phyloP scores from a whole-genome alignment of 2,329 filamentous ascomycete genomes.

The Trichoderma endophyticum region DNA sequence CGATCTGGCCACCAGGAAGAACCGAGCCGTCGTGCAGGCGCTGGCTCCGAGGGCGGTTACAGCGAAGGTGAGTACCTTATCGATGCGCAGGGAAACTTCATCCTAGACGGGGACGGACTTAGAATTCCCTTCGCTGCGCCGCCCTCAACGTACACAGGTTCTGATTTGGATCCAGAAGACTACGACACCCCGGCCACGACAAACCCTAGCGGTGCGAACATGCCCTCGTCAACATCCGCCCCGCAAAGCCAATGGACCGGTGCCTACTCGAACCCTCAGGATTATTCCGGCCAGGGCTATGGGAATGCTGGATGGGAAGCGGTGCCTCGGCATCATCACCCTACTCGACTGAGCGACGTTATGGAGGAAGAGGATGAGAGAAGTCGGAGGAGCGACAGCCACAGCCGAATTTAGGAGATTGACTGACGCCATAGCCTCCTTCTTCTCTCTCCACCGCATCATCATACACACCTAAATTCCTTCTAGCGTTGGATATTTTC shows the following conservation, averaged over 20 bases:
- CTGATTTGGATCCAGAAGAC: slow-evolving; percentile 55
- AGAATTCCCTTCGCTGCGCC: slow-evolving; percentile 52
- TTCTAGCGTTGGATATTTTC: slow-evolving; percentile 13
- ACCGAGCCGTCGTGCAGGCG: slow-evolving; percentile 24
- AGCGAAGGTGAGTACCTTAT: slow-evolving; percentile 70
- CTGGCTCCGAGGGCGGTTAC: slow-evolving; percentile 58
- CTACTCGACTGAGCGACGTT: slow-evolving; percentile 83
- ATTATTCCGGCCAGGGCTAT: slow-evolving; percentile 67
- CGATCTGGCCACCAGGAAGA: slow-evolving; percentile 24
- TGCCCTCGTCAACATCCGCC: slow-evolving; percentile 29
- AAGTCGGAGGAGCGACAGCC: slow-evolving; percentile 69
- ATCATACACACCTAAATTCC: not conserved
- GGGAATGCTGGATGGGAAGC: slow-evolving; percentile 70
- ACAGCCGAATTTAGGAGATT: slow-evolving; percentile 46
- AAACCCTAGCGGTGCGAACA: slow-evolving; percentile 35
- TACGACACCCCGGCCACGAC: slow-evolving; percentile 53
- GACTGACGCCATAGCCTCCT: slow-evolving; percentile 15
- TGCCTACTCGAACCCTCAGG: slow-evolving; percentile 44
- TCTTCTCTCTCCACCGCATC: not conserved
- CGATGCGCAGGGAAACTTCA: slow-evolving; percentile 58
- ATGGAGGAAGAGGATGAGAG: slow-evolving; percentile 81
- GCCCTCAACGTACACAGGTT: slow-evolving; percentile 44
- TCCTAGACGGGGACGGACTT: slow-evolving; percentile 58
- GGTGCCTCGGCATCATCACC: slow-evolving; percentile 79
- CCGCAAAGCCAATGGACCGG: slow-evolving; percentile 41